A percentile compares a stretch with the other conserved stretches of the same genome.
phyloP scores from a whole-genome alignment of 441 rosid species.

The Populus hybrid region DNA sequence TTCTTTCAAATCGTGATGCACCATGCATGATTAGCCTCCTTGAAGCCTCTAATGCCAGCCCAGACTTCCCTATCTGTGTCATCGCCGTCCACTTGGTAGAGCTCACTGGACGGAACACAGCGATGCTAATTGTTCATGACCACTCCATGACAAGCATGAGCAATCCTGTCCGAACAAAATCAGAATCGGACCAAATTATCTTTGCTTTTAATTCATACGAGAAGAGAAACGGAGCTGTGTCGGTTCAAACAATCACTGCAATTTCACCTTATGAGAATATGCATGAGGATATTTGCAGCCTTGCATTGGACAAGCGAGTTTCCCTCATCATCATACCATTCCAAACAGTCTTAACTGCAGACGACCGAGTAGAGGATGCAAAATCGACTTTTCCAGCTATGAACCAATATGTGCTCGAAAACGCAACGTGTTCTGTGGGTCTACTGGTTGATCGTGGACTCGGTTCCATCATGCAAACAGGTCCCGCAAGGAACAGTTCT shows the following conservation, averaged over 20 bases:
- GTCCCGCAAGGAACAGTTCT: neutral
- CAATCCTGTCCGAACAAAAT: neutral
- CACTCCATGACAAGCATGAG: constrained; percentile 8
- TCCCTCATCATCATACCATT: constrained; percentile 39
- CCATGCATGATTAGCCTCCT: constrained; percentile 43
- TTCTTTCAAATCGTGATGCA: constrained; percentile 29
- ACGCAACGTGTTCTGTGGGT: constrained; percentile 48
- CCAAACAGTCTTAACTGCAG: constrained; percentile 29
- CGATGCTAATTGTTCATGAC: constrained; percentile 54
- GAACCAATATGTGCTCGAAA: constrained; percentile 32
- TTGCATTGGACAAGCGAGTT: constrained; percentile 38
- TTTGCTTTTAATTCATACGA: constrained; percentile 29
- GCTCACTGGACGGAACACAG: constrained; percentile 44
- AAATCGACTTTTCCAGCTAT: constrained; percentile 30
- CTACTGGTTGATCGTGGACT: constrained; percentile 52
- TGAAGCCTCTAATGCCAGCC: constrained; percentile 42
- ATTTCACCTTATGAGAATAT: constrained; percentile 47
- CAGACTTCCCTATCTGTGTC: constrained; percentile 37
- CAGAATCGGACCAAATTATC: constrained; percentile 41
- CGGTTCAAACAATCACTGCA: constrained; percentile 40
- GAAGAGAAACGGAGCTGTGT: constrained; percentile 17
- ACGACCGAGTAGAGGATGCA: constrained; percentile 26
- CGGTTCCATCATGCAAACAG: neutral
- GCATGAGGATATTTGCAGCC: constrained; percentile 47
- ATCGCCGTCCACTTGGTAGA: constrained; percentile 49